These are phyloP conservation scores for Amanita pallidorosea DNA, from an alignment of 768 basidiomycete species.

Conservation along the genomic window DNA sequence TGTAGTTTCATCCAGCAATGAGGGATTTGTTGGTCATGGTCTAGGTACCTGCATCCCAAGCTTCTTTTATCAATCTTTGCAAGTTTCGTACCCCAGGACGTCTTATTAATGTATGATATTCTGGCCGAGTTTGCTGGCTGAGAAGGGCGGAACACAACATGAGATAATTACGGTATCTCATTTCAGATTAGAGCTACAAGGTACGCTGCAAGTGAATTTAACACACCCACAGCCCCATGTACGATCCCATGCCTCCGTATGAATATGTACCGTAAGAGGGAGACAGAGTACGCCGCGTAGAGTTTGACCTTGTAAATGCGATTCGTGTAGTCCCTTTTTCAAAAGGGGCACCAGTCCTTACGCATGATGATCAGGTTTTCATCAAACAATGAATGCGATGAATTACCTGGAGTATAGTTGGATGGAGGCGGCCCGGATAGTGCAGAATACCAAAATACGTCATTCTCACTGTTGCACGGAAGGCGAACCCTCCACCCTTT, in stretches of 20 bases:
- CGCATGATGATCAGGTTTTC: not conserved
- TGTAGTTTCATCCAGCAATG: conserved; percentile 7
- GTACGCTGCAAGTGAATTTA: not conserved
- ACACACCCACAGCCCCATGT: conserved; percentile 68
- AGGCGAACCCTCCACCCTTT: conserved; percentile 2
- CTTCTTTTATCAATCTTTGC: conserved; percentile 71
- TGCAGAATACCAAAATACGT: conserved; percentile 58
- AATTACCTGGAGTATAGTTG: conserved; percentile 56
- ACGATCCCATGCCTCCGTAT: conserved; percentile 47
- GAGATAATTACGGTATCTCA: conserved; percentile 73
- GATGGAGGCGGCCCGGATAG: conserved; percentile 27
- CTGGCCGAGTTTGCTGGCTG: conserved; percentile 48
- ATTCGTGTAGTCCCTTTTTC: conserved; percentile 40
- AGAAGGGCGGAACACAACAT: conserved; percentile 70
- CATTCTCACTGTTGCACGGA: conserved; percentile 19
- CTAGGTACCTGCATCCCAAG: conserved; percentile 57
- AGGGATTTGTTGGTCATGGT: conserved; percentile 7
- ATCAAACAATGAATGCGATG: not conserved
- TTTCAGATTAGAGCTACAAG: not conserved
- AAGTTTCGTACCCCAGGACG: conserved; percentile 65
- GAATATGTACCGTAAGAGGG: conserved; percentile 49
- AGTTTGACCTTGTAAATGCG: conserved; percentile 38
- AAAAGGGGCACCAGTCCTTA: conserved; percentile 59
- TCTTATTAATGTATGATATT: conserved; percentile 47
- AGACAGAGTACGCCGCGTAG: conserved; percentile 55